Evolutionary conservation across 2,329 filamentous ascomycete species (phyloP), one percentile per base, ranked within the genome.

Genomic region (Ceratocystis lukuohia): DNA sequence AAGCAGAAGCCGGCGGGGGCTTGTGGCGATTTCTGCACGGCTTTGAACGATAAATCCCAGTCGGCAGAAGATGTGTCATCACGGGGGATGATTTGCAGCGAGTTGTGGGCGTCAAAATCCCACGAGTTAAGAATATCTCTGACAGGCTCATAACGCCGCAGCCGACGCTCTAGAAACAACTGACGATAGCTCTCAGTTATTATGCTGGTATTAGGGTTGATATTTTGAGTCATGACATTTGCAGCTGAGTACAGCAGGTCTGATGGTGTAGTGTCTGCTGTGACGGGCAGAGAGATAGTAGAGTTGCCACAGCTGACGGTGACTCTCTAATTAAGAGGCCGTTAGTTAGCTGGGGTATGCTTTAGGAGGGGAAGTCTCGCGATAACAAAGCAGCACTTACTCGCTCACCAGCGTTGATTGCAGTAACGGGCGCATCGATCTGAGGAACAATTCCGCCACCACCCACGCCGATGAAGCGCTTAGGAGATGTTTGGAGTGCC

Each of bases 51-150:
- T 5, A 96, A 80, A 66, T 88, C 85, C 5, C 76, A 74, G 69
- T 82, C 78, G 64, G 80, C 78, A n/a, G 82, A 79, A 4, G 79
- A 77, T 1, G 80, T 76, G 46, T 85, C 81, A 1, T 81, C 78
- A 15, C 86, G 80, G 65, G 87, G 77, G 25, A 96, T 80, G 20
- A 88, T 76, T 41, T 64, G 45, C 15, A 97, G 79, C 6, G 82
- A 80, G 71, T 96, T 94, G 70, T 91, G 87, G 1, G 81, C 79
- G 73, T 96, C 91, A 56, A 82, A 80, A 68, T 96, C 89, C 93
- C 93, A 97, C 0, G 91, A 95, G 74, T 96, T 95, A 81, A 96
- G 83, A 25, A 96, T 84, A 71, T 96, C 90, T 68, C 90, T 84
- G 41, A 97, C 82, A 69, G 84, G 85, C 76, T 97, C 93, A 73